Conservation (phyloP, 2,329 filamentous ascomycete genomes). For the Furcasterigmium sp. region DNA sequence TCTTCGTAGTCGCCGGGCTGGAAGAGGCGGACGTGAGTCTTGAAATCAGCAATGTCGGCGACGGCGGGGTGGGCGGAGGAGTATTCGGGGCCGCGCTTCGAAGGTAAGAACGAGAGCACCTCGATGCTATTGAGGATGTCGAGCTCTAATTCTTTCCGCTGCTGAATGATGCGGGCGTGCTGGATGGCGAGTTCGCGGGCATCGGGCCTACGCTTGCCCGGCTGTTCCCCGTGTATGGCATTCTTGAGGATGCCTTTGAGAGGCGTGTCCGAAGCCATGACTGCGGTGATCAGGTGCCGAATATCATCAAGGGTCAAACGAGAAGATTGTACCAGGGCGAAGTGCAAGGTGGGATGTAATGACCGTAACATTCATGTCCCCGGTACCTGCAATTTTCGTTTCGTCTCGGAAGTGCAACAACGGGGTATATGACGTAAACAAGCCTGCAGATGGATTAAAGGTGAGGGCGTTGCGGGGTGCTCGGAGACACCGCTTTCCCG, state of each 20-base stretch:
- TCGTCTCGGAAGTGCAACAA: too few species aligned
- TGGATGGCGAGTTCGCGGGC: conserved; percentile 65
- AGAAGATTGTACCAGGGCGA: too few species aligned
- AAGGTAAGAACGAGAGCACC: conserved; percentile 59
- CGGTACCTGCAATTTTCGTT: too few species aligned
- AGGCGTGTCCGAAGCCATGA: conserved; percentile 38
- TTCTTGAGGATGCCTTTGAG: conserved; percentile 60
- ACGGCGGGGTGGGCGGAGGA: conserved; percentile 44
- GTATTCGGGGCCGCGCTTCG: conserved; percentile 21
- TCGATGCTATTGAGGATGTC: conserved; percentile 70
- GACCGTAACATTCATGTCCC: too few species aligned
- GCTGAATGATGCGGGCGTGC: conserved; percentile 77
- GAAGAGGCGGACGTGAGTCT: conserved; percentile 63
- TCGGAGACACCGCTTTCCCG: too few species aligned
- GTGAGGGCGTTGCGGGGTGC: too few species aligned
- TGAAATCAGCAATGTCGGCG: conserved; percentile 61
- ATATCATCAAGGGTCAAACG: too few species aligned
- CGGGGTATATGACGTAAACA: too few species aligned
- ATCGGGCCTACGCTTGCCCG: conserved; percentile 26
- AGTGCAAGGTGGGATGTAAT: too few species aligned
- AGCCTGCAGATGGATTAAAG: too few species aligned
- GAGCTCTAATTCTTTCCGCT: conserved; percentile 72
- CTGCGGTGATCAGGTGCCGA: background rate
- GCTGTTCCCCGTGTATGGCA: conserved; percentile 36
- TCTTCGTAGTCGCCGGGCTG: conserved; percentile 87